Conservation (phyloP, 2,329 filamentous ascomycete genomes). For the Trichoderma atroviride region DNA sequence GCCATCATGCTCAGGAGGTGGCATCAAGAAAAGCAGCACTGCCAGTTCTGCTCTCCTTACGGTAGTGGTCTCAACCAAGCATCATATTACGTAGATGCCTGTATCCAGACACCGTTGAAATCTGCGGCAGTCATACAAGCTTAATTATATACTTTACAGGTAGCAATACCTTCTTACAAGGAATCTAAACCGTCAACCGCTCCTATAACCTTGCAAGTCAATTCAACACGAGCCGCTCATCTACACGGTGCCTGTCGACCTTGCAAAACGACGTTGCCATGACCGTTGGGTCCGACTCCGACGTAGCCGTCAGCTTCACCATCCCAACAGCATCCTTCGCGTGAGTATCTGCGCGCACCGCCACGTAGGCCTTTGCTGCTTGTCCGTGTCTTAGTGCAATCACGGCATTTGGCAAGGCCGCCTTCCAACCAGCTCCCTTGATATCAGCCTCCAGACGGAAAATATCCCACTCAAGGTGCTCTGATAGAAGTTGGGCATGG, state of each 20-base stretch:
- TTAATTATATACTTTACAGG: not conserved
- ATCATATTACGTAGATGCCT: not conserved
- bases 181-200: not conserved
- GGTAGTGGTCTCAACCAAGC: not conserved
- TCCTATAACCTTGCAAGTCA: not conserved
- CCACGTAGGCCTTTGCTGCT: slow-evolving; percentile 44
- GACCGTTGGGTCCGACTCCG: slow-evolving; percentile 46
- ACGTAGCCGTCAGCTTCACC: slow-evolving; percentile 40
- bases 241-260: slow-evolving; percentile 34
- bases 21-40: not conserved
- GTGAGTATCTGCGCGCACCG: slow-evolving; percentile 41
- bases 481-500: slow-evolving; percentile 42
- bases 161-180: no score
- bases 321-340: slow-evolving; percentile 41
- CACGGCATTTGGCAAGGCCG: slow-evolving; percentile 46
- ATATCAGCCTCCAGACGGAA: slow-evolving; percentile 51
- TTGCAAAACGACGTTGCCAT: slow-evolving; percentile 38
- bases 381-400: slow-evolving; percentile 47
- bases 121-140: not conserved
- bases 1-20: not conserved
- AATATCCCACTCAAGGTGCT: slow-evolving; percentile 49
- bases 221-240: not conserved
- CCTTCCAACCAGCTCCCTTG: slow-evolving; percentile 50
- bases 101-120: not conserved
- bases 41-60: not conserved